phyloP scores from a whole-genome alignment of 345 rosid species.

The Brassica juncea region DNA sequence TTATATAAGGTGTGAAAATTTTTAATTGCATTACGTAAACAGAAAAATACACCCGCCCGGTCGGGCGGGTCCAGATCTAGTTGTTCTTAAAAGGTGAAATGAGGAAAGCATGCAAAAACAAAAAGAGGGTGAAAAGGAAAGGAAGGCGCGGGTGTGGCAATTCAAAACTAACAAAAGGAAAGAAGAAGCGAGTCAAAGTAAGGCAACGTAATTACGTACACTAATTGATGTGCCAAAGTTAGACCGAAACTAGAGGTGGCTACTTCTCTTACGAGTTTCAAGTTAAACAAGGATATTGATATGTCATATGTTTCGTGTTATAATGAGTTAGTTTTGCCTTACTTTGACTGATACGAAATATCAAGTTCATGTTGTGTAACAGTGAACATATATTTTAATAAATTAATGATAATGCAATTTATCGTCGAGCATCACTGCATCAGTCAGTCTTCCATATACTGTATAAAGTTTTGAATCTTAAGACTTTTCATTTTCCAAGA shows the following conservation, averaged over 20 bases:
- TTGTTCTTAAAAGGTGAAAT: background rate
- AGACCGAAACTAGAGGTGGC: constrained; percentile 24
- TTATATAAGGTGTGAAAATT: too few species aligned
- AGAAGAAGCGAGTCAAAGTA: constrained; percentile 37
- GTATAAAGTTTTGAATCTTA: too few species aligned
- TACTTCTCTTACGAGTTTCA: constrained; percentile 12
- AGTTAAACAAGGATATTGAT: background rate
- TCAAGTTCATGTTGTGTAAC: background rate
- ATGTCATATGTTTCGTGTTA: background rate
- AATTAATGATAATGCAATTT: background rate
- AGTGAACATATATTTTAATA: background rate
- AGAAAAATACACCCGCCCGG: too few species aligned
- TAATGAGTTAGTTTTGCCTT: background rate
- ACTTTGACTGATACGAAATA: background rate
- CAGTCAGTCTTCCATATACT: too few species aligned
- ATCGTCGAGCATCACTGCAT: background rate
- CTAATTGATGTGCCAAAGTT: constrained; percentile 28
- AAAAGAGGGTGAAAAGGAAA: constrained; percentile 6
- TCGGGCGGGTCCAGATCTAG: too few species aligned
- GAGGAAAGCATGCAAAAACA: constrained; percentile 15
- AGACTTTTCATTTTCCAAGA: background rate
- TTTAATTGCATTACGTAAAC: too few species aligned
- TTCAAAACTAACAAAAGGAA: constrained; percentile 22
- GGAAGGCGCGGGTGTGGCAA: constrained; percentile 32
- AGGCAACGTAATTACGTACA: constrained; percentile 35